Conservation (phyloP, 768 basidiomycete genomes). For the Macrolepiota dolichaula region DNA sequence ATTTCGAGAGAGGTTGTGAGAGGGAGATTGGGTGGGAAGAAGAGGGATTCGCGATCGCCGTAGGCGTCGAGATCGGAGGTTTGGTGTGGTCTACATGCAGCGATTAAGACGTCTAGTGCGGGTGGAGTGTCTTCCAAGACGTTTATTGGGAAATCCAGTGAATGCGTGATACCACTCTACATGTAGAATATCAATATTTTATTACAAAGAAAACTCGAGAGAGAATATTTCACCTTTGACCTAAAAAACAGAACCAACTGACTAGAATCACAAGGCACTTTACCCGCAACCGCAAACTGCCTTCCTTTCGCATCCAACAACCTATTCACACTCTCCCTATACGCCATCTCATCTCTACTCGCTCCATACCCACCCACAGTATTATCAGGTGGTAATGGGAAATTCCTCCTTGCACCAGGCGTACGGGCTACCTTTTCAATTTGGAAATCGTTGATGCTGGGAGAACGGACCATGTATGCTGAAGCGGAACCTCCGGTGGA, state of each 20-base stretch:
- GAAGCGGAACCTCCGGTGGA: not conserved
- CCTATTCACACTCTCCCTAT: slow-evolving; percentile 50
- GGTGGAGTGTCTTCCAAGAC: slow-evolving; percentile 72
- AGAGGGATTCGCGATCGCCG: slow-evolving; percentile 61
- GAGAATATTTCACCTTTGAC: slow-evolving; percentile 51
- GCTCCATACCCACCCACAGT: slow-evolving; percentile 28
- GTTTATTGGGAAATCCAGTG: slow-evolving; percentile 80
- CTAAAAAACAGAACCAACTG: slow-evolving; percentile 75
- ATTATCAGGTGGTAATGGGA: slow-evolving; percentile 24
- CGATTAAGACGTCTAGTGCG: slow-evolving; percentile 74
- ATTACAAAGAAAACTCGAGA: not conserved
- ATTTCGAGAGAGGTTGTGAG: slow-evolving; percentile 76
- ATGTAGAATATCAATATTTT: not conserved
- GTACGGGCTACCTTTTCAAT: slow-evolving; percentile 52
- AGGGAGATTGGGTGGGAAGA: slow-evolving; percentile 70
- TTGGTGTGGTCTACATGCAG: slow-evolving; percentile 66
- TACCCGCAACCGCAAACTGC: slow-evolving; percentile 63
- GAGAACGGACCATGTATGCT: slow-evolving; percentile 25
- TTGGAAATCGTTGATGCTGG: slow-evolving; percentile 56
- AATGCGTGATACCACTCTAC: slow-evolving; percentile 76
- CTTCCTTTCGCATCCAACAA: slow-evolving; percentile 57
- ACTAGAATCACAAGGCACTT: slow-evolving; percentile 67
- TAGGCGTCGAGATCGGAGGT: slow-evolving; percentile 50
- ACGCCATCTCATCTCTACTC: slow-evolving; percentile 44
- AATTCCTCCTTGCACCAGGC: slow-evolving; percentile 29